These are phyloP conservation scores for Monosiga brevicollis DNA, from an alignment of 78 protist genomes.

Conservation along the genomic window DNA sequence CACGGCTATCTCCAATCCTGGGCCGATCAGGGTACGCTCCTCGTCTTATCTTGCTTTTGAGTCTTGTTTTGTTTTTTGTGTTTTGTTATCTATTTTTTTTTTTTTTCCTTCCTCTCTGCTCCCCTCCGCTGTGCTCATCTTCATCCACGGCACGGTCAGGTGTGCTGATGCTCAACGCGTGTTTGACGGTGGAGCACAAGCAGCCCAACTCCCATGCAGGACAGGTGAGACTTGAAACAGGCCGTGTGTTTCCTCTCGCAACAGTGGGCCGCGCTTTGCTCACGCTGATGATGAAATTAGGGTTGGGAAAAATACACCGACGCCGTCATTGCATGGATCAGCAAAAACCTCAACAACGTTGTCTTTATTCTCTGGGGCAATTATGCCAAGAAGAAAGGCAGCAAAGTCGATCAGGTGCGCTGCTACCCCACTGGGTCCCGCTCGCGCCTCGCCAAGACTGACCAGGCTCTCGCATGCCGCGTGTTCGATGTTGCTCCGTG, in stretches of 20 bases:
- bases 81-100: neutral
- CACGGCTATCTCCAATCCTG: conserved; percentile 4
- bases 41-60: neutral
- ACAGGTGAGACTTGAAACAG: too few species aligned
- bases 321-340: conserved; percentile 15
- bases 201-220: conserved; percentile 20
- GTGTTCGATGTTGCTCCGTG: neutral
- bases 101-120: too few species aligned
- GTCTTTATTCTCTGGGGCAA: conserved; percentile 8
- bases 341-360: neutral
- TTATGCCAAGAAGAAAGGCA: conserved; percentile 5
- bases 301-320: conserved; percentile 67
- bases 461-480: neutral
- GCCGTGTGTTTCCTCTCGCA: too few species aligned
- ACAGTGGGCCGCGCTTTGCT: too few species aligned
- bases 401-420: neutral
- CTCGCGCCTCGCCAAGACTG: neutral
- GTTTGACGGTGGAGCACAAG: conserved; percentile 2
- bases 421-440: neutral
- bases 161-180: conserved; percentile 18
- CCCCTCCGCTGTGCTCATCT: too few species aligned
- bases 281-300: neutral
- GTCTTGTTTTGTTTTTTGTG: too few species aligned
- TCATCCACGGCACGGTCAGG: conserved; percentile 4
- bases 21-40: conserved; percentile 11